phyloP scores from a whole-genome alignment of 495 filamentous ascomycete genomes.

The Patellaria atrata region DNA sequence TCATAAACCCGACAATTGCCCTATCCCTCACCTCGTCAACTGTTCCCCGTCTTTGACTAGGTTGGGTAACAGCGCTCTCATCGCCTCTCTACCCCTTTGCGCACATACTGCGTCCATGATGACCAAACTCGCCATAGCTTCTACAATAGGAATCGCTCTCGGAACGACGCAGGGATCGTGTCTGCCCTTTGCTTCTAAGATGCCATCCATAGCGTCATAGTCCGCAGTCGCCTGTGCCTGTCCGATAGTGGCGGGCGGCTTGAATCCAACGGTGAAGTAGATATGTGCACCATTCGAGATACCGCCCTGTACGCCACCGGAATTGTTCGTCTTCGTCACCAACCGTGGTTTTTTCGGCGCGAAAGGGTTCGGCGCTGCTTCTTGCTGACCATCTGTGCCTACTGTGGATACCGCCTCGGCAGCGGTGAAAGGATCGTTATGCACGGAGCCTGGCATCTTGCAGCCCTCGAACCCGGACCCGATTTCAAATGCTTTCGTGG shows the following conservation, averaged over 20 bases:
- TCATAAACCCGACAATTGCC: no score
- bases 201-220: conserved; percentile 57
- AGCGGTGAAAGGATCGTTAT: conserved; percentile 84
- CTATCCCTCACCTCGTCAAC: no score
- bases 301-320: conserved; percentile 89
- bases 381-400: conserved; percentile 2
- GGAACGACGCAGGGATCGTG: conserved; percentile 96
- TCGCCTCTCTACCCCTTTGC: conserved; percentile 51
- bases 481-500: conserved; percentile 94
- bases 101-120: conserved; percentile 85
- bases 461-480: conserved; percentile 87
- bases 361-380: conserved; percentile 12
- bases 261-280: conserved; percentile 94
- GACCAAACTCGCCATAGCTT: conserved; percentile 85
- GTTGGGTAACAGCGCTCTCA: conserved; percentile 16
- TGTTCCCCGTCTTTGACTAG: no score
- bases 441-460: conserved; percentile 73
- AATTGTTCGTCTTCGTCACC: conserved; percentile 90
- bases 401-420: conserved; percentile 26
- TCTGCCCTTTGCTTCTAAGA: conserved; percentile 83
- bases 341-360: conserved; percentile 35
- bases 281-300: conserved; percentile 91
- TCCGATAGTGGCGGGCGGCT: conserved; percentile 89
- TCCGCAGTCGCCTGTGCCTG: conserved; percentile 76
- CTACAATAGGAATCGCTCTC: conserved; percentile 87